phyloP scores from a whole-genome alignment of 352 stramenopile species.

The Pythium chondricola region DNA sequence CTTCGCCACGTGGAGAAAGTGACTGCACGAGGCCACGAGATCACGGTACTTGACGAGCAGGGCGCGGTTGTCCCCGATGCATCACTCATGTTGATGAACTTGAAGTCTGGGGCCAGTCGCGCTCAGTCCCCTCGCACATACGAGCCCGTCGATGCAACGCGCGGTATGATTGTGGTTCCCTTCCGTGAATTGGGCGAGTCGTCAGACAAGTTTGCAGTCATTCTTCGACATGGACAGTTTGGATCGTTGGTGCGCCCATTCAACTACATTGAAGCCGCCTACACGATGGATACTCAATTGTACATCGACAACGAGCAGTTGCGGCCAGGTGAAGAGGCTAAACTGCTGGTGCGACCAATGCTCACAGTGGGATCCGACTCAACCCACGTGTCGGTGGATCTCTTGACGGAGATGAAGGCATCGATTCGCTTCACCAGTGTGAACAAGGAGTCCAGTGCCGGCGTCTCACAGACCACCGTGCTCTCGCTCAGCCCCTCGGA shows the following conservation, averaged over 20 bases:
- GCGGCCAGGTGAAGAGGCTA: conserved; percentile 28
- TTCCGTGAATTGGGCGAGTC: conserved; percentile 30
- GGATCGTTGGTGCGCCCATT: conserved; percentile 34
- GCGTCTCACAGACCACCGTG: neutral
- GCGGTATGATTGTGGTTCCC: conserved; percentile 33
- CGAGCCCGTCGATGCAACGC: conserved; percentile 13
- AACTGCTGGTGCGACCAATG: conserved; percentile 22
- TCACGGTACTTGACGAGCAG: conserved; percentile 43
- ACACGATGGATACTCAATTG: conserved; percentile 30
- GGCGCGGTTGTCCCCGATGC: conserved; percentile 29
- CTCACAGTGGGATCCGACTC: conserved; percentile 10
- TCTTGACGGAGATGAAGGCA: conserved; percentile 15
- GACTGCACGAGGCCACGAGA: conserved; percentile 38
- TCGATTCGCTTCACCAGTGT: conserved; percentile 10
- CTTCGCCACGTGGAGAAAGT: conserved; percentile 41
- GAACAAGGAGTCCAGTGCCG: neutral
- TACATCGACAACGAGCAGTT: conserved; percentile 50
- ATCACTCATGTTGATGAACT: conserved; percentile 31
- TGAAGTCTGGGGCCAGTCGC: conserved; percentile 26
- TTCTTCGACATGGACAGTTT: conserved; percentile 33
- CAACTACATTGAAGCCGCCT: conserved; percentile 30
- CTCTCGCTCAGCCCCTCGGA: neutral
- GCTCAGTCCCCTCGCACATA: conserved; percentile 31
- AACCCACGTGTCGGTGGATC: neutral
- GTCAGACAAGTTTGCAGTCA: conserved; percentile 36